These are phyloP conservation scores for Pichia sp. DNA, from an alignment of 1,139 yeast genomes.

Conservation along the genomic window DNA sequence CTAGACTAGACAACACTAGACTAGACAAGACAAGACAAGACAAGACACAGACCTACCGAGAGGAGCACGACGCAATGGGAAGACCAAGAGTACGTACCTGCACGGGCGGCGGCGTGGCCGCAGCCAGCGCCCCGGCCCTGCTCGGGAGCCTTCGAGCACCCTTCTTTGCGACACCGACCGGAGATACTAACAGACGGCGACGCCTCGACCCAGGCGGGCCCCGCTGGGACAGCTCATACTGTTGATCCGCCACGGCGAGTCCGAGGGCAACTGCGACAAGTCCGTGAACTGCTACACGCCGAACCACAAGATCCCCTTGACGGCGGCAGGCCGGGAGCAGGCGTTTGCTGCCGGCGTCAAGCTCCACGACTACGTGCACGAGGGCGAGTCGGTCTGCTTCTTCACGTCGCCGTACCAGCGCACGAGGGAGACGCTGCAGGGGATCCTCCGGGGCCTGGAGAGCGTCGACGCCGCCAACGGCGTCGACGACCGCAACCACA, in stretches of 20 bases:
- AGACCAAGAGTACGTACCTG: slow-evolving; percentile 51
- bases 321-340: slow-evolving; percentile 62
- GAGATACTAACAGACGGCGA: neutral
- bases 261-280: slow-evolving; percentile 83
- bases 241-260: slow-evolving; percentile 84
- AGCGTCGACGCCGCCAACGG: slow-evolving; percentile 25
- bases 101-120: slow-evolving; percentile 1
- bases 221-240: slow-evolving; percentile 44
- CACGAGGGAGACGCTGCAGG: slow-evolving; percentile 76
- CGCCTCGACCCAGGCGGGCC: neutral
- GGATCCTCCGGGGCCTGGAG: slow-evolving; percentile 57
- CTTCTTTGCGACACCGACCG: too few relatives aligned
- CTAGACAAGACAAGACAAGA: too few relatives aligned
- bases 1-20: too few relatives aligned
- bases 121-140: too few relatives aligned
- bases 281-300: slow-evolving; percentile 70
- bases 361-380: slow-evolving; percentile 48
- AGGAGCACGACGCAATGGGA: slow-evolving; percentile 38
- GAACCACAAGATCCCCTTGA: slow-evolving; percentile 72
- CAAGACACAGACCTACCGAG: neutral
- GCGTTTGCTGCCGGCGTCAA: slow-evolving; percentile 66
- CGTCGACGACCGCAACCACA: neutral
- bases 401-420: slow-evolving; percentile 82
- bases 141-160: too few relatives aligned
- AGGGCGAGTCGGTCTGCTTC: slow-evolving; percentile 52